Percentiles rank a stretch among this genome's conserved stretches.
Evolutionary conservation across 2,329 filamentous ascomycete genomes (phyloP).

Genomic region (Akanthomyces uredinophilus): DNA sequence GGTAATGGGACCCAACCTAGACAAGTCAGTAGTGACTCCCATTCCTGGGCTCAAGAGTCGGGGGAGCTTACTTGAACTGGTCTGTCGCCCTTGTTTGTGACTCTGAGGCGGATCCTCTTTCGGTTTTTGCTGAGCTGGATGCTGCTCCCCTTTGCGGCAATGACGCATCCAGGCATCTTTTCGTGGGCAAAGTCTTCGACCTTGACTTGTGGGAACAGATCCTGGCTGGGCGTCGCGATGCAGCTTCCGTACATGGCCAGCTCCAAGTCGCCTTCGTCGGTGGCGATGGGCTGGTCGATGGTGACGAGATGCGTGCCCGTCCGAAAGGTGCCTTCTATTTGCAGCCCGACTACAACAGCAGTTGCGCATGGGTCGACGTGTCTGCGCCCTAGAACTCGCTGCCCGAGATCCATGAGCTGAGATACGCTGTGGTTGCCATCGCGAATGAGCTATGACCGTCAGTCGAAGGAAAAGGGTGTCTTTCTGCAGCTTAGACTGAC

Average conservation of each 20-base stretch:
- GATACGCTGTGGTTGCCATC: slow-evolving; percentile 91
- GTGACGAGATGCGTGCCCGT: slow-evolving; percentile 91
- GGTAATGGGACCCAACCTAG: slow-evolving; percentile 74
- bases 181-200: slow-evolving; percentile 59
- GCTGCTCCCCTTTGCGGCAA: slow-evolving; percentile 58
- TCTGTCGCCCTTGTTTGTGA: slow-evolving; percentile 82
- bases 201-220: slow-evolving; percentile 61
- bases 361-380: slow-evolving; percentile 84
- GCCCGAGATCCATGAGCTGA: slow-evolving; percentile 86
- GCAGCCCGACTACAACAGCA: slow-evolving; percentile 72
- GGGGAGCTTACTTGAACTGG: slow-evolving; percentile 66
- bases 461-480: not conserved
- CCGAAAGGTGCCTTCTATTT: slow-evolving; percentile 91
- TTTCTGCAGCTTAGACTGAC: not conserved
- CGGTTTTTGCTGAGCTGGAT: slow-evolving; percentile 70
- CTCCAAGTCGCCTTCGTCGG: slow-evolving; percentile 80
- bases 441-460: slow-evolving; percentile 60
- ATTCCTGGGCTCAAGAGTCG: too few species aligned
- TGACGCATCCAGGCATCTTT: slow-evolving; percentile 72
- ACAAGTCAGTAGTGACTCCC: not conserved
- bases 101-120: slow-evolving; percentile 66
- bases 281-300: slow-evolving; percentile 84
- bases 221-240: slow-evolving; percentile 66
- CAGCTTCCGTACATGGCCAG: slow-evolving; percentile 89
- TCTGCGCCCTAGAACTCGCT: slow-evolving; percentile 86